These are phyloP conservation scores for Talaromyces verruculosus DNA, from an alignment of 2,329 filamentous ascomycete genomes.

Conservation along the genomic window DNA sequence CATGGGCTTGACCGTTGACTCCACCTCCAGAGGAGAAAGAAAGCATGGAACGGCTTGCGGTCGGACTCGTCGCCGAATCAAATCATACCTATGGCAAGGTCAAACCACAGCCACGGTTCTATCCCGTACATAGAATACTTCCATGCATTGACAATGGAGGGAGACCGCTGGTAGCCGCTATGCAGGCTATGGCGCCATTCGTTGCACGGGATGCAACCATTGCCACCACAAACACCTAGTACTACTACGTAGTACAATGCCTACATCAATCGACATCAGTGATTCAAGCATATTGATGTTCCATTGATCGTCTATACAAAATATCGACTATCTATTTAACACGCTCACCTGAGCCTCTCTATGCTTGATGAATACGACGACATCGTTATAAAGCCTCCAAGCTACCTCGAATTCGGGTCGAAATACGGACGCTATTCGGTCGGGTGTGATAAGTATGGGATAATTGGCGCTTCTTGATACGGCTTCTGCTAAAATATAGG, in stretches of 20 bases:
- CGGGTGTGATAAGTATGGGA: not conserved
- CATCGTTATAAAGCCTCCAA: not conserved
- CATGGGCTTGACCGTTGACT: not conserved
- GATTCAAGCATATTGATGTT: not conserved
- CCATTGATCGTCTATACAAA: constrained; percentile 5
- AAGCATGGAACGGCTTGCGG: not conserved
- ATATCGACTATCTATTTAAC: not conserved
- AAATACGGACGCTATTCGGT: not conserved
- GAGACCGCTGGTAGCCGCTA: not conserved
- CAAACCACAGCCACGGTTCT: not conserved
- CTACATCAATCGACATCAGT: not conserved
- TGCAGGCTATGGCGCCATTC: not conserved
- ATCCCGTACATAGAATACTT: not conserved
- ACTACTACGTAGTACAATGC: not conserved
- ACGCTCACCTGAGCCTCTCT: not conserved
- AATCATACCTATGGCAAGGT: not conserved
- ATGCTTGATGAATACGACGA: not conserved
- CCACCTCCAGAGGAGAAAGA: not conserved
- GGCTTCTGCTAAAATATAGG: not conserved
- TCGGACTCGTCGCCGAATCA: constrained; percentile 3
- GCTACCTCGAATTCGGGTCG: not conserved
- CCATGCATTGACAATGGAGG: not conserved
- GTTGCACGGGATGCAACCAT: not conserved
- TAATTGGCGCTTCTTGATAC: not conserved
- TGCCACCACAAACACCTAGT: not conserved